These are phyloP conservation scores for Angomonas ambiguus DNA, from an alignment of 208 protist species.

Conservation along the genomic window DNA sequence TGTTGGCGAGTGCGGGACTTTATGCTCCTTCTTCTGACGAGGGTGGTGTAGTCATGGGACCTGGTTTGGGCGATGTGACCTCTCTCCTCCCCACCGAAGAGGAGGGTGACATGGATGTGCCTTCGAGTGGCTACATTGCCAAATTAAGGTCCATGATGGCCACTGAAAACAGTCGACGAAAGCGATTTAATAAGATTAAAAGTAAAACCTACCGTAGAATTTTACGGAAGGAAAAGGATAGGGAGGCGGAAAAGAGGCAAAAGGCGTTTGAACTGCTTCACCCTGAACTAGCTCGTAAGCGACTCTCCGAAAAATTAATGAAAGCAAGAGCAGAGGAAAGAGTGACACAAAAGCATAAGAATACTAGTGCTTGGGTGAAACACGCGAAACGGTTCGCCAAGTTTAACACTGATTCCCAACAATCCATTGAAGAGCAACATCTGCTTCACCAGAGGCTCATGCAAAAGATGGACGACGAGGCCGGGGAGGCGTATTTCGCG, in stretches of 20 bases:
- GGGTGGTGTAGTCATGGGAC: neutral
- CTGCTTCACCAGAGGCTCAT: conserved; percentile 82
- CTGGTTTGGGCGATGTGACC: neutral
- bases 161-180: conserved; percentile 79
- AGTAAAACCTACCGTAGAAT: conserved; percentile 92
- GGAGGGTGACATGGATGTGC: conserved; percentile 19
- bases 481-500: conserved; percentile 65
- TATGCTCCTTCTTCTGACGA: neutral
- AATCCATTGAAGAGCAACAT: conserved; percentile 87
- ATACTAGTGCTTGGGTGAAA: conserved; percentile 89
- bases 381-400: conserved; percentile 84
- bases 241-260: conserved; percentile 72
- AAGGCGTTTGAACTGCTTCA: conserved; percentile 85
- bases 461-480: conserved; percentile 87
- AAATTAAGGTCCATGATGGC: conserved; percentile 90
- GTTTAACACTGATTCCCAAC: conserved; percentile 72
- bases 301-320: conserved; percentile 65
- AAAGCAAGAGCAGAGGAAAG: conserved; percentile 85
- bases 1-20: neutral
- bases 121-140: conserved; percentile 62
- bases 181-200: conserved; percentile 90
- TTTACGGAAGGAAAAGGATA: conserved; percentile 88
- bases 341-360: conserved; percentile 90
- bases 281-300: conserved; percentile 74
- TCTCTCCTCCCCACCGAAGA: neutral